These are phyloP conservation scores for Sodiomyces alkalinus DNA, from an alignment of 2,329 filamentous ascomycete species.

Conservation along the genomic window DNA sequence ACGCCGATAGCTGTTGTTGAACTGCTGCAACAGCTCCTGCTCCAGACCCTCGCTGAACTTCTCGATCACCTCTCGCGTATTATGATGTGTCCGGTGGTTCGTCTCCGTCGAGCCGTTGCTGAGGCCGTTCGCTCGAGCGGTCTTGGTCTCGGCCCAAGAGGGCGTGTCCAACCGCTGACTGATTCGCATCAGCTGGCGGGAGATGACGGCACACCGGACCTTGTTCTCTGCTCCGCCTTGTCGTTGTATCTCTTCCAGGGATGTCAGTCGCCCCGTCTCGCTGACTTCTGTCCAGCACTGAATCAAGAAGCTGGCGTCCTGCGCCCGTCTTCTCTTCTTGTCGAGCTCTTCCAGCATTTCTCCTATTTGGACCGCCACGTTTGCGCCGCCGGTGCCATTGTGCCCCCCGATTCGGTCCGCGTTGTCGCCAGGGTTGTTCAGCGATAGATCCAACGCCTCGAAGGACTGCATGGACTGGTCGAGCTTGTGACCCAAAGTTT, in stretches of 20 bases:
- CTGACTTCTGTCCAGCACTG: constrained; percentile 95
- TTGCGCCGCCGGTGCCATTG: constrained; percentile 43
- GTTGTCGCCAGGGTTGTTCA: constrained; percentile 40
- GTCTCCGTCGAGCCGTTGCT: constrained; percentile 30
- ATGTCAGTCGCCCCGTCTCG: constrained; percentile 71
- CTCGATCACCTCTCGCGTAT: constrained; percentile 82
- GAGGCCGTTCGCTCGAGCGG: constrained; percentile 31
- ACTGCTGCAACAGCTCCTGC: constrained; percentile 88
- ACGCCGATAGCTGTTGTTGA: constrained; percentile 89
- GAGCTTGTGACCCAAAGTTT: constrained; percentile 74
- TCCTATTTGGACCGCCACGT: constrained; percentile 86
- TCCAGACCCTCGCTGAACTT: constrained; percentile 94
- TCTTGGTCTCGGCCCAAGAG: constrained; percentile 53
- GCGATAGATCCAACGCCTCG: constrained; percentile 70
- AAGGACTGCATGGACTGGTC: constrained; percentile 88
- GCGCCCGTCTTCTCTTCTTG: constrained; percentile 72
- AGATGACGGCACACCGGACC: constrained; percentile 85
- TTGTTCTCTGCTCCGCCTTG: constrained; percentile 82
- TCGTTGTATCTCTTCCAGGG: constrained; percentile 76
- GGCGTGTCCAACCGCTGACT: constrained; percentile 75
- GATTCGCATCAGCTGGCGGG: constrained; percentile 83
- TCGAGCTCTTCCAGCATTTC: constrained; percentile 89
- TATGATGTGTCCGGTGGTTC: constrained; percentile 29
- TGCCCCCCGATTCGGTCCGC: too few relatives aligned
- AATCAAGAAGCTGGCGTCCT: constrained; percentile 89